Base-by-base conservation (phyloP, 2,329 filamentous ascomycete genomes). In the Dothideomycetes sp. region DNA sequence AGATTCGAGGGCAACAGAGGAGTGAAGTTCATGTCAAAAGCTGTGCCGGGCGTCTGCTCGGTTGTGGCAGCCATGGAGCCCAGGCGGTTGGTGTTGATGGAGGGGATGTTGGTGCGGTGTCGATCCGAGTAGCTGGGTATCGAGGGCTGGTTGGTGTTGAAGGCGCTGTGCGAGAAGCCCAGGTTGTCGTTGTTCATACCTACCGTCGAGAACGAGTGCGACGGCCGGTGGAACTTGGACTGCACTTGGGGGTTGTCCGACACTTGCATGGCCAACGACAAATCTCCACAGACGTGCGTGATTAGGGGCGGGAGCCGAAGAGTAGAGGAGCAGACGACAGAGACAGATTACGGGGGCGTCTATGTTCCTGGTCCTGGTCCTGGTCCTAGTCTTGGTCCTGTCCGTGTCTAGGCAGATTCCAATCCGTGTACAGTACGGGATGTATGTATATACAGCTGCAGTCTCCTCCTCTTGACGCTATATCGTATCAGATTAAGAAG, bases 11-110 rank as follows among this genome's bases (percentile, higher is more conserved):
- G 91, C 25, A 98, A 77, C 50, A 98, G 74, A 49, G 91, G 89
- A 9, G 91, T 95, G 64, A 95, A 96, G 66, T 96, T 91, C 89
- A 96, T 95, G 58, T 96, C 91, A 58, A 87, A 94, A 30, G 76
- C 86, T 38, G 86, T 89, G 30, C 84, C 87, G 12, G 91, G 88
- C 17, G 84, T 89, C 51, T 82, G 73, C 76, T 94, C 78, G 49
- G 94, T 87, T 53, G 73, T 75, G 45, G 66, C 69, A 59, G 72
- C 77, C 55, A 74, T 72, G 47, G 70, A 66, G 40, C 64, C 65
- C 35, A 66, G 64, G 19, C 64, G 69, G 57, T 82, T 80, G 16
- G 91, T 95, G 64, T 95, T 95, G 68, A 96, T 94, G 49, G 82
- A 80, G 49, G 89, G 86, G 56, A 96, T 84, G 65, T 93, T 94